A percentile compares a stretch with the other conserved stretches of the same genome.
These are phyloP conservation scores for Vigna trinervia DNA, from an alignment of 306 rosid genomes.

Conservation along the genomic window DNA sequence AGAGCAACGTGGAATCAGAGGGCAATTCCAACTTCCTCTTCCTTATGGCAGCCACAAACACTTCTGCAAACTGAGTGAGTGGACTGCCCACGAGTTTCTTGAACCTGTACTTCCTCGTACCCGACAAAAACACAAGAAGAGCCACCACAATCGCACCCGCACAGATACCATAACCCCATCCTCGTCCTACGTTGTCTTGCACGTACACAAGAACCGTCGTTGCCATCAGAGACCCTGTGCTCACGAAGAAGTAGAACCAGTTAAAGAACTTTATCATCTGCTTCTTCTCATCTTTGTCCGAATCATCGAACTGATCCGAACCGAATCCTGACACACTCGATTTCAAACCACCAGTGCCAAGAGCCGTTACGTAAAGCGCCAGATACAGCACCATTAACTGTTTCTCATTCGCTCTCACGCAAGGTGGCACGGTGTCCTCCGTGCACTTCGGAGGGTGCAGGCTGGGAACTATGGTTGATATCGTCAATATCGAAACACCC, in stretches of 20 bases:
- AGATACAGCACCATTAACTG: conserved; percentile 62
- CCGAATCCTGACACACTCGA: conserved; percentile 91
- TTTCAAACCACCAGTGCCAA: conserved; percentile 87
- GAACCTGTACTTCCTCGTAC: conserved; percentile 73
- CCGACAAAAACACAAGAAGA: conserved; percentile 61
- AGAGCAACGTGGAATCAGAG: conserved; percentile 58
- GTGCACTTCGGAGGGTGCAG: conserved; percentile 81
- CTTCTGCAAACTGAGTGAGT: conserved; percentile 72
- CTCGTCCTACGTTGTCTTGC: conserved; percentile 73
- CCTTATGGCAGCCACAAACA: conserved; percentile 70
- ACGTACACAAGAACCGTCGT: conserved; percentile 77
- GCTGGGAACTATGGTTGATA: conserved; percentile 80
- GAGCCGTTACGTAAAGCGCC: conserved; percentile 77
- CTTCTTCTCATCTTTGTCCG: conserved; percentile 56
- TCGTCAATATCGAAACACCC: conserved; percentile 86
- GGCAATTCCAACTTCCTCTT: conserved; percentile 64
- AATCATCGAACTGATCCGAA: conserved; percentile 83
- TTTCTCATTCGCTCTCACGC: conserved; percentile 57
- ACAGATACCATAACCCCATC: conserved; percentile 90
- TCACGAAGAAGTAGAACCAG: conserved; percentile 91
- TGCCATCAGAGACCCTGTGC: conserved; percentile 76
- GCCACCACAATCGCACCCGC: conserved; percentile 61
- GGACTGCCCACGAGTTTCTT: conserved; percentile 86
- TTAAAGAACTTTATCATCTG: conserved; percentile 73
- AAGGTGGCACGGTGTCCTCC: conserved; percentile 7